Base-by-base conservation (phyloP, 345 rosid species). In the Euphorbia peplus region DNA sequence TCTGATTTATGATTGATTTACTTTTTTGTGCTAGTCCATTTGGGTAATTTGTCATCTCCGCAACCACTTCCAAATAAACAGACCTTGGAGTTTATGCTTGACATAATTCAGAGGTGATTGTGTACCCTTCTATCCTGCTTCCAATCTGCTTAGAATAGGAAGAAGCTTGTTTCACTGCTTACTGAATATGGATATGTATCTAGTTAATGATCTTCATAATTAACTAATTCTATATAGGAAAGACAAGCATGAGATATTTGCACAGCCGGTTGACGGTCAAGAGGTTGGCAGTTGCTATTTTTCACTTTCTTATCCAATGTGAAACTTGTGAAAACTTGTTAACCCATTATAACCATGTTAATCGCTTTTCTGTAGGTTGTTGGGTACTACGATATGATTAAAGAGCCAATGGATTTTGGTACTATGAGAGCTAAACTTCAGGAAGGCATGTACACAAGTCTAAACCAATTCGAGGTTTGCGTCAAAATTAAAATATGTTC, bases 381-480 rank as follows among this genome's bases (percentile, higher is more conserved):
- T 13, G 75, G 55, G 48, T 68, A 77, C 39, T 68, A 72, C 26
- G 22, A 41, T 18, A n/a, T 72, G n/a, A 60, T 77, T n/a, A 64
- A 72, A 60, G 80, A 72, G 68, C 64, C 80, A 8, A 68, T 72
- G 76, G 76, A 72, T 60, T 77, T 77, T 68, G 76, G 74, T 66
- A 77, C 80, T 0, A 72, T 72, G 67, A 68, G 76, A 39, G 80
- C 80, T 51, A 72, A 77, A 68, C 76, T 77, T 57, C 73, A 64
- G 51, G 76, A 72, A 64, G 76, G 73, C 22, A 39, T 68, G 71
- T 77, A 77, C 35, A 63, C 67, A 28, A 72, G 74, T 16, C 47
- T 77, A 41, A 68, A 57, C 21, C 76, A 63, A 47, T 77, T 68
- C 72, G 70, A 77, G 80, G 80, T 77, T 61, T 44, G 60, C 55